Conservation (phyloP, 371 early-diverging fungal genomes). For the Syncephalastrum racemosum region DNA sequence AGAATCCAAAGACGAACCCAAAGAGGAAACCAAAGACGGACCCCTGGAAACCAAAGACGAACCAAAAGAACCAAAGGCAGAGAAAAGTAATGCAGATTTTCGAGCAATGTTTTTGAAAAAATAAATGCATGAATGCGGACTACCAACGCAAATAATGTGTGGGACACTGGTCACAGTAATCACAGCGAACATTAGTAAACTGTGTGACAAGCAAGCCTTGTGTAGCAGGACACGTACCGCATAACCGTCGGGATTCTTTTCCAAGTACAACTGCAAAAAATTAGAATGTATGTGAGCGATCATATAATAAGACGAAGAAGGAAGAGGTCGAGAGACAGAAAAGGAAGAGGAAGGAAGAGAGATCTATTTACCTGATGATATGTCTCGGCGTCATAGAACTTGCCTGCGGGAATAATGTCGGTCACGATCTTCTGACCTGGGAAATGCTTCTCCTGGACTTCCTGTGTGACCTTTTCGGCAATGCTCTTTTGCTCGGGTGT, state of each 20-base stretch:
- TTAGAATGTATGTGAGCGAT: neutral
- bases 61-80: too few relatives aligned
- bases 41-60: too few relatives aligned
- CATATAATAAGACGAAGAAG: neutral
- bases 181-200: too few relatives aligned
- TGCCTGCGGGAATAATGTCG: conserved; percentile 66
- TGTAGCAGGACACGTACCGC: conserved; percentile 21
- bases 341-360: neutral
- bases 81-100: too few relatives aligned
- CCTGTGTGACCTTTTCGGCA: conserved; percentile 65
- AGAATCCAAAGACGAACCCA: too few relatives aligned
- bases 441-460: conserved; percentile 58
- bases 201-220: too few relatives aligned
- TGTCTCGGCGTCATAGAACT: conserved; percentile 87
- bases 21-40: too few relatives aligned
- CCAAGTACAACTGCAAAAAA: conserved; percentile 28
- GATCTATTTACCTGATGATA: conserved; percentile 71
- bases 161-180: conserved; percentile 12
- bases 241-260: conserved; percentile 45
- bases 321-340: neutral
- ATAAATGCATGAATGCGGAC: neutral
- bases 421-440: conserved; percentile 68
- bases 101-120: too few relatives aligned
- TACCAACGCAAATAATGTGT: conserved; percentile 24
- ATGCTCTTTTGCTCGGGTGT: conserved; percentile 64